Evolutionary conservation across 768 basidiomycete species (phyloP).

Genomic region (Calocera viscosa): DNA sequence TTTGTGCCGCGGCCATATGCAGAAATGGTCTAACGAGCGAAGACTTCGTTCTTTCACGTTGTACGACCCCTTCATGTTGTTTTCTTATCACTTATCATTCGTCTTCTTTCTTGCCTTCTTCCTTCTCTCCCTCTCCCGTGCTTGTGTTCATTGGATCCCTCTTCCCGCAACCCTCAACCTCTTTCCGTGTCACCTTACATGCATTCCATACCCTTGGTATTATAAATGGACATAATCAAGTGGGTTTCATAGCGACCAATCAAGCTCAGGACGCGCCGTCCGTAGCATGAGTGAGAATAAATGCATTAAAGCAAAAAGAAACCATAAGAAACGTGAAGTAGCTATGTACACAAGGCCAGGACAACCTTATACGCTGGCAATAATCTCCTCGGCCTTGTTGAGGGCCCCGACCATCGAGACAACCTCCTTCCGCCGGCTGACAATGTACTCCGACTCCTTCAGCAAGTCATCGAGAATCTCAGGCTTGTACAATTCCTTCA

Average conservation of each 20-base stretch:
- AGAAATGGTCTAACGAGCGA: not conserved
- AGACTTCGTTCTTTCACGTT: constrained; percentile 6
- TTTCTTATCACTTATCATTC: constrained; percentile 4
- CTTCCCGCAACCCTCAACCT: not conserved
- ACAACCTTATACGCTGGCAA: not conserved
- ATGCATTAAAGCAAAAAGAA: constrained; percentile 5
- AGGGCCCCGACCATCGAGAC: constrained; percentile 84
- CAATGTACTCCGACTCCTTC: constrained; percentile 87
- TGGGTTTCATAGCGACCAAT: not conserved
- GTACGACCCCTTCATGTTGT: constrained; percentile 6
- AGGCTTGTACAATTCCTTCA: constrained; percentile 94
- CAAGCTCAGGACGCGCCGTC: not conserved
- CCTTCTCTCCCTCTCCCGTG: not conserved
- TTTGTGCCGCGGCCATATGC: not conserved
- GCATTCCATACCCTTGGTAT: constrained; percentile 9
- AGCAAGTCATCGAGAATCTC: constrained; percentile 89
- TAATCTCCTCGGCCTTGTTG: constrained; percentile 83
- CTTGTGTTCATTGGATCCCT: constrained; percentile 7
- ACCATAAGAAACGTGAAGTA: constrained; percentile 1
- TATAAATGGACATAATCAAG: constrained; percentile 9
- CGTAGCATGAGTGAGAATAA: not conserved
- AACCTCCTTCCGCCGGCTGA: constrained; percentile 85
- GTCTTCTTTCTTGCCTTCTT: not conserved
- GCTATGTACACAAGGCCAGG: not conserved
- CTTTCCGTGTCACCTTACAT: constrained; percentile 4